Evolutionary conservation across 192 early-diverging fungal species (phyloP), one percentile per base, ranked within the genome.

Genomic region (Cladochytrium replicatum): DNA sequence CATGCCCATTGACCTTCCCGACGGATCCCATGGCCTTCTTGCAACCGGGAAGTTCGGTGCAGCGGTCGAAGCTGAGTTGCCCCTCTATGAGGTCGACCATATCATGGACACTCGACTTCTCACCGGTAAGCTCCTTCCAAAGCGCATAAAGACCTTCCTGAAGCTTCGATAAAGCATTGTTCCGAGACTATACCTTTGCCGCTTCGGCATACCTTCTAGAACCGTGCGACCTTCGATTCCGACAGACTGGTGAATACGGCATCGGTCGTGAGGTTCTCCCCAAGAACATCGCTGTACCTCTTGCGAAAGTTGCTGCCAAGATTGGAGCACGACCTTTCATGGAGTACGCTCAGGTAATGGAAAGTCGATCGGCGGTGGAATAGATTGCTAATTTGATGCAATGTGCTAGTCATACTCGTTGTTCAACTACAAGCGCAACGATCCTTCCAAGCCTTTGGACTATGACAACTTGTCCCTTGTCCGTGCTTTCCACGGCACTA

Each of bases 161-260:
- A 9, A 24, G 21, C 2, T 59, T 54, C 22, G n/a, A 9, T 29
- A 52, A 54, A 50, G 88, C 86, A 4, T 64, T 93, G 15, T 91
- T 83, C 73, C 74, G 90, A 28, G 90, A 93, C 66, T 88, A 87
- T 53, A 86, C 88, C 7, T 87, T 91, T 50, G 68, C 84, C 23
- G 86, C 88, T 3, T 88, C 86, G 1, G 84, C 90, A 9, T 93
- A 93, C 54, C 65, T 93, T 11, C 66, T 93, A 23, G 90, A 93
- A 60, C 90, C 90, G 24, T 91, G 88, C 52, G 88, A 93, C 60
- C 70, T 89, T 31, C 63, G 81, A 61, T 82, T 73, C 63, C 66
- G 84, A 32, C 60, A 79, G 48, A 74, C 66, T 0, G 73, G 79
- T 3, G 76, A 84, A 21, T 91, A 91, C 61, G 88, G 90, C 2